phyloP scores from a whole-genome alignment of 768 basidiomycete species.

The Tylopilus balloui region DNA sequence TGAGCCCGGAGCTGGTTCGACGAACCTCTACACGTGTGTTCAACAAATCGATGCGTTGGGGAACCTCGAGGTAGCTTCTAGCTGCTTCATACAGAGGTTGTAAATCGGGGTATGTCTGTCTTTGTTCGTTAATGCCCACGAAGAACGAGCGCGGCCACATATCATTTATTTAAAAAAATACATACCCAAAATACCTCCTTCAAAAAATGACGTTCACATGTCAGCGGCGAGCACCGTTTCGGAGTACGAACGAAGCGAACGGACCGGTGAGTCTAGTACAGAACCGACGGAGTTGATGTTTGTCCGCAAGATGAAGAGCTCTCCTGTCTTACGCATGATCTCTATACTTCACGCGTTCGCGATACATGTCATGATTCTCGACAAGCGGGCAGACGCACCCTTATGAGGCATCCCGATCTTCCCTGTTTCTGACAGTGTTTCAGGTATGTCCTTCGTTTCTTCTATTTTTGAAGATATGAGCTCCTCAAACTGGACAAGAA shows the following conservation, averaged over 20 bases:
- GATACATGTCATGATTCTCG: constrained; percentile 5
- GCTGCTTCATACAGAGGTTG: constrained; percentile 94
- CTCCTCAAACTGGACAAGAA: constrained; percentile 69
- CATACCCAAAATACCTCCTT: constrained; percentile 94
- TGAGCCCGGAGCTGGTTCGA: constrained; percentile 12
- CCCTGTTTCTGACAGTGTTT: constrained; percentile 88
- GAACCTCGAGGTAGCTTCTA: constrained; percentile 90
- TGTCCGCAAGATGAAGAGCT: constrained; percentile 87
- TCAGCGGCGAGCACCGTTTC: background rate
- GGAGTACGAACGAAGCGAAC: constrained; percentile 26
- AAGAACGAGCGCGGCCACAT: constrained; percentile 4
- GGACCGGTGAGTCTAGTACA: constrained; percentile 90
- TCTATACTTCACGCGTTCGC: constrained; percentile 41
- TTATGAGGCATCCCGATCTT: constrained; percentile 89
- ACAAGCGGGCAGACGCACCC: constrained; percentile 38
- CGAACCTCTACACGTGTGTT: constrained; percentile 89
- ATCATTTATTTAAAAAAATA: constrained; percentile 8
- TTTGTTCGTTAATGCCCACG: constrained; percentile 16
- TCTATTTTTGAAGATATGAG: constrained; percentile 91
- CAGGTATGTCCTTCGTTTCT: constrained; percentile 94
- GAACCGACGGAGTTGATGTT: constrained; percentile 96
- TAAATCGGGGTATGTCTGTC: constrained; percentile 86
- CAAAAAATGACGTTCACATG: background rate
- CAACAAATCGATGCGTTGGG: constrained; percentile 86
- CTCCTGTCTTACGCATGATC: constrained; percentile 97